Conservation (phyloP, 805 yeast genomes). For the Torulaspora delbrueckii region DNA sequence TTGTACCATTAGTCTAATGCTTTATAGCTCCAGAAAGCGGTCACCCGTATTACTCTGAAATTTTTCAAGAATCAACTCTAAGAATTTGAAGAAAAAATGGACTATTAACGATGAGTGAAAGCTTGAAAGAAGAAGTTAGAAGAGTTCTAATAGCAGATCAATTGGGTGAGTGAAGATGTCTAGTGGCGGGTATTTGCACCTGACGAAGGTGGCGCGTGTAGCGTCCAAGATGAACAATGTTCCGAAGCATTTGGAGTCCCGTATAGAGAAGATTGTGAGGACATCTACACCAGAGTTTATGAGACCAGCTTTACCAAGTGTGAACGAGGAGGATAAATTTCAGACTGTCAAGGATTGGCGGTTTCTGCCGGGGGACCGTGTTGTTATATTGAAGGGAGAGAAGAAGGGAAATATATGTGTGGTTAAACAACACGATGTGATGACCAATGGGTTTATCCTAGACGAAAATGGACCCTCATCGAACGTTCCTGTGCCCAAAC, state of each 20-base stretch:
- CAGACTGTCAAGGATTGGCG: constrained; percentile 52
- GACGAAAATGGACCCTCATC: constrained; percentile 64
- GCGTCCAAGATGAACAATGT: constrained; percentile 31
- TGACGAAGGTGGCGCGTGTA: constrained; percentile 37
- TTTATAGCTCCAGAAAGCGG: not conserved
- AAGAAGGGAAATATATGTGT: constrained; percentile 71
- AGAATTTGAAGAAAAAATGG: not conserved
- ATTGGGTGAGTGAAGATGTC: constrained; percentile 12
- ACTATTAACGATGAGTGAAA: not conserved
- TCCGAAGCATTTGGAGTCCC: constrained; percentile 31
- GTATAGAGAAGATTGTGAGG: constrained; percentile 30
- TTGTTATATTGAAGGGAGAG: constrained; percentile 63
- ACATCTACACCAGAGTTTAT: constrained; percentile 37
- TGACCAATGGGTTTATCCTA: constrained; percentile 58
- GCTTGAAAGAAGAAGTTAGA: not conserved
- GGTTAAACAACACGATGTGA: constrained; percentile 54
- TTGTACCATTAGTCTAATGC: constrained; percentile 3
- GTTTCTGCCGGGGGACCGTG: constrained; percentile 71
- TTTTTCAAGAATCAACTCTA: not conserved
- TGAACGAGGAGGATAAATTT: constrained; percentile 31
- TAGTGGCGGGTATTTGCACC: constrained; percentile 22
- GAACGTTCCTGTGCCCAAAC: constrained; percentile 62
- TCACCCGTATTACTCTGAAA: not conserved
- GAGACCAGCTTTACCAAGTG: constrained; percentile 33
- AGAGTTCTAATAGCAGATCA: not conserved